Evolutionary conservation across 768 basidiomycete genomes (phyloP), one percentile per base, ranked within the genome.

Genomic region (Russula virescens): DNA sequence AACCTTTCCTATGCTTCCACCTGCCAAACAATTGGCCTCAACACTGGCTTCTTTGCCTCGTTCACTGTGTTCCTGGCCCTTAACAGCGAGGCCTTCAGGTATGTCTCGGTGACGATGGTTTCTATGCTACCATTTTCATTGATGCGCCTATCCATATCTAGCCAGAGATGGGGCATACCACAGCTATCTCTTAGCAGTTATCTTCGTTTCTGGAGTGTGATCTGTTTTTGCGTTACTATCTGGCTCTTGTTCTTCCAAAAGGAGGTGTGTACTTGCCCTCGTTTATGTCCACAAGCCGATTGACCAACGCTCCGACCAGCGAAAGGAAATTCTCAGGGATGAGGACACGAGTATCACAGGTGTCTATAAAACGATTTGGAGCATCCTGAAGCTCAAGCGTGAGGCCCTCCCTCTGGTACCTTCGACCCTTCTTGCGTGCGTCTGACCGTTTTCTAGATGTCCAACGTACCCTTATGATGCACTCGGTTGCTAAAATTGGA

Each of bases 41-140:
- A 96, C 69, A 90, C 91, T 1, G 97, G 97, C 6, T 98, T 88
- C 74, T 95, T 98, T 70, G 82, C 94, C 34, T 94, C 93, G 2
- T 98, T 97, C 72, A 99, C 97, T 9, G 94, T 98, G 7, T 98
- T 98, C 72, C 81, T 99, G 46, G 97, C 97, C 0, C 85, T 99
- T 72, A 99, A 98, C 72, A 94, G 92, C 66, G 88, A 93, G 69
- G 87, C 89, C 26, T 99, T 99, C 71, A 83, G 66, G 66, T 67
- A 31, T 25, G 63, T 38, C 86, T 89, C 18, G 91, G 69, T 50
- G 13, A 43, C 38, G 40, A 49, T 23, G 51, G 13, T 55, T 25
- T 63, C 57, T 52, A 60, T 45, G 42, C 26, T 45, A 31, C 58
- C 50, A 26, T 40, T 14, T 63, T 19, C 31, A 35, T 28, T 11